Conservation (phyloP, 2,329 filamentous ascomycete genomes). For the Neurospora sp. region DNA sequence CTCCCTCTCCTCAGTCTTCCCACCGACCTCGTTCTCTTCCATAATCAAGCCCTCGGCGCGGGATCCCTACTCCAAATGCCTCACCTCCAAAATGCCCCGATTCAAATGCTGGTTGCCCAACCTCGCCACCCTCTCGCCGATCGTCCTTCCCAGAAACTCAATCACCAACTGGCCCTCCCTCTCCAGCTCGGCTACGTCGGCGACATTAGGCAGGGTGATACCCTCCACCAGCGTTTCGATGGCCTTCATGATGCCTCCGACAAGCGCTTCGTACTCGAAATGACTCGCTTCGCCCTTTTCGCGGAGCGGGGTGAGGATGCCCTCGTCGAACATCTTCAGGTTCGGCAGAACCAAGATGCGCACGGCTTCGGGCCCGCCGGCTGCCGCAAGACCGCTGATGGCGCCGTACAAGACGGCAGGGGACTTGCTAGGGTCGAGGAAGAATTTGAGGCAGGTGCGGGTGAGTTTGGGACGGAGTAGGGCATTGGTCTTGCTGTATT, state of each 20-base stretch:
- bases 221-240: slow-evolving; percentile 31
- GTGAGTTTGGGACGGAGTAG: slow-evolving; percentile 81
- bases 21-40: not conserved
- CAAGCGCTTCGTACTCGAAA: slow-evolving; percentile 45
- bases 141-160: slow-evolving; percentile 45
- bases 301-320: slow-evolving; percentile 43
- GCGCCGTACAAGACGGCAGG: slow-evolving; percentile 84
- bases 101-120: slow-evolving; percentile 39
- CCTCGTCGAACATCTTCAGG: slow-evolving; percentile 42
- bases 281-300: slow-evolving; percentile 36
- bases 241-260: slow-evolving; percentile 46
- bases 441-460: slow-evolving; percentile 85
- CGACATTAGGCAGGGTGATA: slow-evolving; percentile 27
- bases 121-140: slow-evolving; percentile 38
- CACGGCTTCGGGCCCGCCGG: slow-evolving; percentile 57
- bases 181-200: slow-evolving; percentile 25
- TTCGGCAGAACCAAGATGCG: slow-evolving; percentile 47
- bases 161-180: slow-evolving; percentile 36
- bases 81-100: slow-evolving; percentile 44
- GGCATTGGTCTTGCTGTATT: slow-evolving; percentile 72
- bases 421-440: slow-evolving; percentile 77
- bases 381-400: slow-evolving; percentile 66
- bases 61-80: slow-evolving; percentile 35
- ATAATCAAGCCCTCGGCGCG: not conserved
- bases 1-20: too few relatives aligned